Conservation (phyloP, 2,329 filamentous ascomycete species). For the Aspergillus quadrilineatus region DNA sequence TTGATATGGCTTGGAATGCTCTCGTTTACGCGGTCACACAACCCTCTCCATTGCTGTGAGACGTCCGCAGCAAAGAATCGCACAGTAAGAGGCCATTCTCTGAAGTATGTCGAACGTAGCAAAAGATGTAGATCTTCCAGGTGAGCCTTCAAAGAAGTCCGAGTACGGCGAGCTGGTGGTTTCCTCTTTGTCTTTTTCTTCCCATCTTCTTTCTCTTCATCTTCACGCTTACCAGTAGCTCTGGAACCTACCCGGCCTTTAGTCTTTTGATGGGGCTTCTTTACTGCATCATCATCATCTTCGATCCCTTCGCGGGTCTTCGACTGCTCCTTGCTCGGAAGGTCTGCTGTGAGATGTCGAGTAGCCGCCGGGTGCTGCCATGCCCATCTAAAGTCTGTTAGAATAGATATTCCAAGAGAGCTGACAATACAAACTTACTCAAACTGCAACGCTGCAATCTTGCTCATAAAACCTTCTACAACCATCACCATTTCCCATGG, state of each 20-base stretch:
- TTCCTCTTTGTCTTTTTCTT: constrained; percentile 19
- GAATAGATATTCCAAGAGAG: not conserved
- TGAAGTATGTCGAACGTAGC: constrained; percentile 75
- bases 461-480: constrained; percentile 84
- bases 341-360: constrained; percentile 67
- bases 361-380: constrained; percentile 83
- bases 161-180: constrained; percentile 66
- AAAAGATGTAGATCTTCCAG: constrained; percentile 80
- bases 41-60: constrained; percentile 65
- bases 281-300: not conserved
- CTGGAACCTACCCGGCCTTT: not conserved
- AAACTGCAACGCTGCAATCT: constrained; percentile 86
- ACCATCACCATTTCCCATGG: constrained; percentile 92
- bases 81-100: constrained; percentile 75
- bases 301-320: not conserved
- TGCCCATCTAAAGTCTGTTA: constrained; percentile 67
- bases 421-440: constrained; percentile 3
- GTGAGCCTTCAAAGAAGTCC: constrained; percentile 63
- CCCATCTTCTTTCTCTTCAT: not conserved
- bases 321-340: constrained; percentile 42
- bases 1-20: constrained; percentile 50
- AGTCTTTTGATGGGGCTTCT: constrained; percentile 32
- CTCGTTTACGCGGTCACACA: constrained; percentile 52
- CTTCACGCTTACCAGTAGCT: not conserved
- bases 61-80: constrained; percentile 76